These are phyloP conservation scores for Cyclotella sp. DNA, from an alignment of 108 stramenopile species.

Conservation along the genomic window DNA sequence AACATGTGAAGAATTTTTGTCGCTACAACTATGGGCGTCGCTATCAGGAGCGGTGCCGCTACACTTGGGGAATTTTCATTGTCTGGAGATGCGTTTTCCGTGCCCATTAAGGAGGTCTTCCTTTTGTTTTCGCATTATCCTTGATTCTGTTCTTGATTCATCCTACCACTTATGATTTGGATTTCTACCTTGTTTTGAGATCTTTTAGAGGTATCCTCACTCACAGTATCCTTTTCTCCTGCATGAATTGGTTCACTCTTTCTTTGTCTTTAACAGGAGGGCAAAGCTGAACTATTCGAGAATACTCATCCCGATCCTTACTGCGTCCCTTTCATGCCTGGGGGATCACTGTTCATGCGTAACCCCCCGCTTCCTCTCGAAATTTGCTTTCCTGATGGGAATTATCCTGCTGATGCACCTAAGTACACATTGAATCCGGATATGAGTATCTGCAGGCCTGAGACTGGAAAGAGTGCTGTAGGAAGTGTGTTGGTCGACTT, in stretches of 20 bases:
- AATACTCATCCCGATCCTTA: conserved; percentile 93
- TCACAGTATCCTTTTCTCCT: background rate
- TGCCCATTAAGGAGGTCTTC: no score
- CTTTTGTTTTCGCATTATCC: no score
- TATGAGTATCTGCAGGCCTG: conserved; percentile 80
- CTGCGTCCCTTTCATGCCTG: conserved; percentile 94
- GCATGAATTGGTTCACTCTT: background rate
- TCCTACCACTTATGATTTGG: background rate
- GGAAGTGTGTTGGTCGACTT: conserved; percentile 91
- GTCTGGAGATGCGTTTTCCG: background rate
- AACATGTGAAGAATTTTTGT: no score
- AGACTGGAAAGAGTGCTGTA: conserved; percentile 75
- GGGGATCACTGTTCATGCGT: conserved; percentile 97
- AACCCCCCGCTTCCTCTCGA: conserved; percentile 93
- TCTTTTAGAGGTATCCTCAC: background rate
- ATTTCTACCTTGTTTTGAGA: background rate
- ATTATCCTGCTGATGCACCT: conserved; percentile 85
- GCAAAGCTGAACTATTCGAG: conserved; percentile 75
- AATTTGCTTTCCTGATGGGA: conserved; percentile 94
- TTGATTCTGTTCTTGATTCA: background rate
- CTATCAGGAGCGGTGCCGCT: no score
- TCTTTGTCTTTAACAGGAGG: conserved; percentile 50
- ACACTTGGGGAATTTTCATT: background rate
- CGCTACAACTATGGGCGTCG: no score
- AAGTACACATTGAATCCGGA: conserved; percentile 85